Base-by-base conservation (phyloP, 768 basidiomycete species). In the Rhodotorula paludigena region DNA sequence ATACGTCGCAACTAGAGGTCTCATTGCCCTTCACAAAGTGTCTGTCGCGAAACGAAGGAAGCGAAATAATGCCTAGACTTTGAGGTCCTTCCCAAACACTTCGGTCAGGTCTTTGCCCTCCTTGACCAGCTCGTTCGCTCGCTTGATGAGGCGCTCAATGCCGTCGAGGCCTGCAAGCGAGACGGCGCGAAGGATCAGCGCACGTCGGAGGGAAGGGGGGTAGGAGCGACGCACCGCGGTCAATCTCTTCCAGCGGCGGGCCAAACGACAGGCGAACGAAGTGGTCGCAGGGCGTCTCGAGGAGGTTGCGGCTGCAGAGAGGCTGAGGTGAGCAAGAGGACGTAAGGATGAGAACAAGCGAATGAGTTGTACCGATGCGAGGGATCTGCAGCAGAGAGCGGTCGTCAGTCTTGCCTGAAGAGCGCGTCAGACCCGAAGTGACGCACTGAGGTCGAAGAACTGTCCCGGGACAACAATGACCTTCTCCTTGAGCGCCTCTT, bases 211-310 rank as follows among this genome's bases (percentile, higher is more conserved):
- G 25, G 60, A 51, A 54, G 55, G 30, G 16, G 38, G 61, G 32
- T 15, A 18, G 45, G 79, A 90, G 92, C 0, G 90, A 90, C 76
- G 92, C 92, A 74, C 68, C 66, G 47, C 73, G 59, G 30, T 71
- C 62, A 41, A 74, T 49, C 42, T 66, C 49, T 16, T 38, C 59
- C 28, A 69, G 18, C 16, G 63, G 36, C 1, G 69, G 70, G 12
- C 70, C 71, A 59, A 63, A 74, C 6, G 88, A 89, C 44, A 96
- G 79, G 32, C 93, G 85, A 33, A 96, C 86, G 73, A 89, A 96
- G 76, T 89, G 87, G 79, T 90, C 88, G 80, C 90, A 93, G 16
- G 92, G 89, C 23, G 89, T 91, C 74, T 86, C 85, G 81, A 94
- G 90, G 59, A 96, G 80, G 78, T 94, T 90, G 68, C 92, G 84